These are phyloP conservation scores for Erysimum cheiranthoides DNA, from an alignment of 345 rosid genomes.

Conservation along the genomic window DNA sequence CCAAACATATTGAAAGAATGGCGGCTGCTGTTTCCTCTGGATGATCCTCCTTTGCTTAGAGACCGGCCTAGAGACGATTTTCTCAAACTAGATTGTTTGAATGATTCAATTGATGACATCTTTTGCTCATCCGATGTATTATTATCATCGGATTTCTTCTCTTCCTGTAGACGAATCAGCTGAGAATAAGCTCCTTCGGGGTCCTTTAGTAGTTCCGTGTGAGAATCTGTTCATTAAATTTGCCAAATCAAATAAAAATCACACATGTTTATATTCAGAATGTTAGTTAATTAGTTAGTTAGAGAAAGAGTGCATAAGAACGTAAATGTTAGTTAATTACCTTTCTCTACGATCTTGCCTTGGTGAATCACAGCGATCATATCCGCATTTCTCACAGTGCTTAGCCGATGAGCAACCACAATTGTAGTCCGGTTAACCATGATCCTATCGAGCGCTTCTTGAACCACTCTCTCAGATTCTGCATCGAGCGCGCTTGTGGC, in stretches of 20 bases:
- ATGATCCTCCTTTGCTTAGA: conserved; percentile 57
- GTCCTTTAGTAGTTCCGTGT: conserved; percentile 66
- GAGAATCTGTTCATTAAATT: conserved; percentile 56
- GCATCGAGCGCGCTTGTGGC: conserved; percentile 82
- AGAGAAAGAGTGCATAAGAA: conserved; percentile 13
- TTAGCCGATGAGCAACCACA: conserved; percentile 68
- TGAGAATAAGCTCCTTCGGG: conserved; percentile 89
- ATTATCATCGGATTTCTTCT: conserved; percentile 48
- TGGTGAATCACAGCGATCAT: conserved; percentile 62
- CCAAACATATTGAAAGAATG: conserved; percentile 67
- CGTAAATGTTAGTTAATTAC: conserved; percentile 34
- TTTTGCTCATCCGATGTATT: conserved; percentile 50
- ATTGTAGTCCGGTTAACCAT: conserved; percentile 68
- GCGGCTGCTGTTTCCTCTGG: conserved; percentile 64
- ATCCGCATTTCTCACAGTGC: conserved; percentile 62
- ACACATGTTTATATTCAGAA: too few species aligned
- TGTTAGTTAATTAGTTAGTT: too few species aligned
- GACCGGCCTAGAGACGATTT: conserved; percentile 48
- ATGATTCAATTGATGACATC: conserved; percentile 39
- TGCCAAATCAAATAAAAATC: neutral
- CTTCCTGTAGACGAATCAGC: conserved; percentile 78
- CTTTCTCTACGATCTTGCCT: conserved; percentile 52
- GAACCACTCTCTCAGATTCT: conserved; percentile 67
- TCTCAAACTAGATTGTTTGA: conserved; percentile 54
- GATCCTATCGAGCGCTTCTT: conserved; percentile 66